Base-by-base conservation (phyloP, 768 basidiomycete species). In the Brasilioporus rufonigricans region DNA sequence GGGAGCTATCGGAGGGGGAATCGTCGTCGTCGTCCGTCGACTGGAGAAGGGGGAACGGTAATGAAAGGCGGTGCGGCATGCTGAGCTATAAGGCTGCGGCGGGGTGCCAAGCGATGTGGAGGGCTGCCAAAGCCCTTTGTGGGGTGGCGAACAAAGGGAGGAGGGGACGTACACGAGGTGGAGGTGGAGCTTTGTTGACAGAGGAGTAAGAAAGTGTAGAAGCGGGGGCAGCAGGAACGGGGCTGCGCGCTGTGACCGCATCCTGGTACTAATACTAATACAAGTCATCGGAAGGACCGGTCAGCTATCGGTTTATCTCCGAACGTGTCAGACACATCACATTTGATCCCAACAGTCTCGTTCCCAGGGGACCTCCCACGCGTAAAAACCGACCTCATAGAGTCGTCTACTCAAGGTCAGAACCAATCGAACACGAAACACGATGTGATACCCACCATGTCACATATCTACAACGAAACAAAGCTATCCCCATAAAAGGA, bases 61-160 rank as follows among this genome's bases (percentile, higher is more conserved):
- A 32, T 16, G 61, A 56, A 47, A 51, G 33, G 45, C 8, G 44
- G 26, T 35, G 38, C 1, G 35, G n/a, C 71, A 73, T 73, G 45
- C 13, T 43, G 33, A 38, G 29, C 33, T 59, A 62, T 55, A 66
- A 59, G 61, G 56, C 32, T 16, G 23, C 13, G 54, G 54, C 48
- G 27, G 21, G 31, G 24, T 36, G 61, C 54, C 65, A 68, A 70
- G 65, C 60, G 50, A 39, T 4, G 61, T 60, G 60, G 61, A 61
- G 1, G 41, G 65, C 33, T 26, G 47, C 45, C 47, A 65, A 55
- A 46, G 51, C 32, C 55, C 70, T 70, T 70, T 70, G 68, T 70
- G 58, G 52, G 24, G 39, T 7, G 6, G 31, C 7, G 3, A 33
- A 71, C 64, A 70, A 71, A 59, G 62, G 64, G 64, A 16, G 13